Evolutionary conservation across 2,329 filamentous ascomycete genomes (phyloP).

Genomic region (Leptographium flavum): DNA sequence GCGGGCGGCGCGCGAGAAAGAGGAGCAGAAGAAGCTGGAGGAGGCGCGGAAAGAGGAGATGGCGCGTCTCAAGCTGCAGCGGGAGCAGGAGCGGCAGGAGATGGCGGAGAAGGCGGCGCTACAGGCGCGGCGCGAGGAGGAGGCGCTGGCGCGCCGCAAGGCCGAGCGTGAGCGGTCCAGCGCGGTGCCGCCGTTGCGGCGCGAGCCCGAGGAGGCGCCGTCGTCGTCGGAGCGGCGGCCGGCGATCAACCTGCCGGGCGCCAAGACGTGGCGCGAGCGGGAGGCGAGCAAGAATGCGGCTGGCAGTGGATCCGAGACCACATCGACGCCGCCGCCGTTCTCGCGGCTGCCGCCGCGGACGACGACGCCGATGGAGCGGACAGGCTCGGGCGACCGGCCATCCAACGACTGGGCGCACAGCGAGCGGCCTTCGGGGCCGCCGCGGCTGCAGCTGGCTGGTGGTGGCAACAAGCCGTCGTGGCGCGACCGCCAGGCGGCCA

Average conservation of each 20-base stretch:
- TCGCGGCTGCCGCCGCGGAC: constrained; percentile 16
- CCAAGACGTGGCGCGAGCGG: constrained; percentile 57
- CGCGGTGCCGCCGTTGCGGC: constrained; percentile 3
- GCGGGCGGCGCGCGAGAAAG: constrained; percentile 63
- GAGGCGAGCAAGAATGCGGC: constrained; percentile 37
- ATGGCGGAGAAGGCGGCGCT: constrained; percentile 46
- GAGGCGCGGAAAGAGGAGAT: constrained; percentile 65
- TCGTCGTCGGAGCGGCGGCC: constrained; percentile 39
- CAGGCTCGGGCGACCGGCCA: constrained; percentile 26
- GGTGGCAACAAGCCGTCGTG: constrained; percentile 36
- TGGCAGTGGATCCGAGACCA: constrained; percentile 10
- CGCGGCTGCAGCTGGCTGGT: constrained; percentile 41
- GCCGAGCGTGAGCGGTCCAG: constrained; percentile 43
- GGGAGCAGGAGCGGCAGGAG: constrained; percentile 55
- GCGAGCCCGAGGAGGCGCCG: constrained; percentile 18
- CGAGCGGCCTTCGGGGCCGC: constrained; percentile 23
- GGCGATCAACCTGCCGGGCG: constrained; percentile 43
- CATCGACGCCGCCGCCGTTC: constrained; percentile 7
- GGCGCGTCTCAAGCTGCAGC: constrained; percentile 50
- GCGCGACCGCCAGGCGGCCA: constrained; percentile 45
- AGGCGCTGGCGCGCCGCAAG: constrained; percentile 63
- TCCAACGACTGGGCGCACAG: constrained; percentile 19
- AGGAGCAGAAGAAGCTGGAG: constrained; percentile 66
- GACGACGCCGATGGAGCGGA: constrained; percentile 21
- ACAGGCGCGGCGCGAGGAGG: constrained; percentile 75